Evolutionary conservation across 139 green algal species (phyloP), one percentile per base, ranked within the genome.

Genomic region (Astrephomene gubernaculifera): DNA sequence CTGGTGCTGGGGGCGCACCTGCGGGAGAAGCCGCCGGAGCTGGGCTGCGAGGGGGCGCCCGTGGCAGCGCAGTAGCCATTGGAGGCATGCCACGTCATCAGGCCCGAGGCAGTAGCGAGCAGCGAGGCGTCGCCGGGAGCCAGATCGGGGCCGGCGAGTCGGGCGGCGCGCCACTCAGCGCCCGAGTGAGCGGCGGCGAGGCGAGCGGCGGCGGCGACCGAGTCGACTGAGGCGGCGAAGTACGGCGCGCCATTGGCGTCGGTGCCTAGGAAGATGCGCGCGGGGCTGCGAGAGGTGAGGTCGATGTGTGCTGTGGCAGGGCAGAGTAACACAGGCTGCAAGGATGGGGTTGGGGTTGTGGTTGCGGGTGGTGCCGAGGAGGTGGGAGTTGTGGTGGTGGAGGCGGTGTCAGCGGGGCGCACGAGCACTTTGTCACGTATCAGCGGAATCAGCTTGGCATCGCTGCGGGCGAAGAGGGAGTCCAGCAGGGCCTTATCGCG

Each of bases 121-220:
- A 96, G 71, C 0, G 93, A 85, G 0, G 94, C 94, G 44, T 96
- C 91, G 2, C 71, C 65, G 14, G 71, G 69, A 0, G 64, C 35
- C 84, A 96, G 82, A 10, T 85, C 65, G 21, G 87, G 89, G 0
- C 93, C 93, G 21, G 83, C 83, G 3, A 27, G 64, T 0, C 94
- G 81, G 0, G 95, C 89, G 41, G 87, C 63, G 41, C 91, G 44
- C 81, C 78, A 91, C 6, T 68, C 57, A 0, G 72, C 31, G 3
- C 83, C 53, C 25, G 31, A 31, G 2, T 52, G 4, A 24, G 36
- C 35, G 29, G 52, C 33, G 14, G 67, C 38, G 2, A 82, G 31
- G 33, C 1, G 8, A 4, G 25, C 39, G 19, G 61, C 78, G 43
- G 44, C 44, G 41, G 41, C 63, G 43, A 43, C 21, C 14, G 39